phyloP scores from a whole-genome alignment of 2,329 filamentous ascomycete genomes.

The Exutisphaerella laricina region DNA sequence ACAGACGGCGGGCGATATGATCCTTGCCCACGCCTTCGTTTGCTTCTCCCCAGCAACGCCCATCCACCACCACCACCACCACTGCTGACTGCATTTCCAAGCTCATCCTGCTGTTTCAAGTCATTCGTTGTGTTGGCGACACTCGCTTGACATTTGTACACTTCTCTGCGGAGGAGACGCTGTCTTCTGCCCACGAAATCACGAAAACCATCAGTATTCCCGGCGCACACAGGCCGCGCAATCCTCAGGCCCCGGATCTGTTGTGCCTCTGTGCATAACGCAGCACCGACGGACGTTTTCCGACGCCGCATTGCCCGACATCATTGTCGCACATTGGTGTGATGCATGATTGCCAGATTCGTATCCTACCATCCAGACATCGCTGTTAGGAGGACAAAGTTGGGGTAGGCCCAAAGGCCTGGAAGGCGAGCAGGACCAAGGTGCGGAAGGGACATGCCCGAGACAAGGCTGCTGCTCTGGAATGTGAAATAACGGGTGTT shows the following conservation, averaged over 20 bases:
- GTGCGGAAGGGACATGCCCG: not conserved
- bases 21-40: no score
- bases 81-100: not conserved
- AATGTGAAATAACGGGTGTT: conserved; percentile 10
- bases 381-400: not conserved
- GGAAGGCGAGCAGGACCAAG: not conserved
- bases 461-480: conserved; percentile 3
- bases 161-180: no score
- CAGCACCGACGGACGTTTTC: not conserved
- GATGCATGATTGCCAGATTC: not conserved
- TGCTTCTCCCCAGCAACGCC: conserved; percentile 3
- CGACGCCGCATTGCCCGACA: not conserved
- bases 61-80: not conserved
- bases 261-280: conserved; percentile 1
- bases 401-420: conserved; percentile 1
- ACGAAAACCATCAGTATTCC: no score
- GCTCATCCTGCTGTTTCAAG: not conserved
- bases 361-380: not conserved
- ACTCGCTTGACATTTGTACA: conserved; percentile 2
- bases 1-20: no score
- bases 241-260: no score
- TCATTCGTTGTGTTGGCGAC: conserved; percentile 7
- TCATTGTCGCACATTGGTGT: not conserved
- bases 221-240: no score
- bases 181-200: no score